Evolutionary conservation across 2,329 filamentous ascomycete genomes (phyloP).

Genomic region (Aspergillaceae sp.): DNA sequence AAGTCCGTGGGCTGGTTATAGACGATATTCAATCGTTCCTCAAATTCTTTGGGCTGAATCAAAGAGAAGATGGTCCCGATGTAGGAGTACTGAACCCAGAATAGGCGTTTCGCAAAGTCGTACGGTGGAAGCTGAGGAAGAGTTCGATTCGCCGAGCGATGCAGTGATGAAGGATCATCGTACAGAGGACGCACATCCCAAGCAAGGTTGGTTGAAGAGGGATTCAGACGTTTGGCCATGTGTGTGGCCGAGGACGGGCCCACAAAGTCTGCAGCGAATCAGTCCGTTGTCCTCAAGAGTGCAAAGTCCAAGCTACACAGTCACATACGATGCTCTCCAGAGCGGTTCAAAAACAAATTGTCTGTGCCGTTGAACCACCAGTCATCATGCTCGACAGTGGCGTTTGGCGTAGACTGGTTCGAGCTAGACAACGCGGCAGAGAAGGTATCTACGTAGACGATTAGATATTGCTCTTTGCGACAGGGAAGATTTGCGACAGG

Average conservation of each 20-base stretch:
- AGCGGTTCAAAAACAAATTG: slow-evolving; percentile 26
- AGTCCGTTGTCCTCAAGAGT: background rate
- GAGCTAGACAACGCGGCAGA: slow-evolving; percentile 6
- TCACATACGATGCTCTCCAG: slow-evolving; percentile 27
- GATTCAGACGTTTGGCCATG: slow-evolving; percentile 27
- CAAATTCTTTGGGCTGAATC: slow-evolving; percentile 41
- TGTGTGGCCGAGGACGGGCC: slow-evolving; percentile 28
- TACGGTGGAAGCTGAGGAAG: slow-evolving; percentile 41
- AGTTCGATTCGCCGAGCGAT: slow-evolving; percentile 16
- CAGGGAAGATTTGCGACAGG: too few relatives aligned
- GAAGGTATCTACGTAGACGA: slow-evolving; percentile 1
- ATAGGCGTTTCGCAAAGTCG: slow-evolving; percentile 44
- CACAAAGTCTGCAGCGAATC: slow-evolving; percentile 19
- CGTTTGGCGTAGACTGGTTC: slow-evolving; percentile 10
- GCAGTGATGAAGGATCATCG: slow-evolving; percentile 25
- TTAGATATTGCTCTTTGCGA: too few relatives aligned
- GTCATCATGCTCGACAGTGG: slow-evolving; percentile 25
- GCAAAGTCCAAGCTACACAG: background rate
- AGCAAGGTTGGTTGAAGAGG: slow-evolving; percentile 24
- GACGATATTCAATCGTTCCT: slow-evolving; percentile 36
- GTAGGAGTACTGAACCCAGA: slow-evolving; percentile 46
- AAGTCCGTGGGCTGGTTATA: slow-evolving; percentile 39
- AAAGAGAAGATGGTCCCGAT: slow-evolving; percentile 52
- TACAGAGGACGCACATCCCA: slow-evolving; percentile 30
- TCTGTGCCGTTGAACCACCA: slow-evolving; percentile 34